These are phyloP conservation scores for Chlamydomonas sp. DNA, from an alignment of 139 green algal genomes.

Conservation along the genomic window DNA sequence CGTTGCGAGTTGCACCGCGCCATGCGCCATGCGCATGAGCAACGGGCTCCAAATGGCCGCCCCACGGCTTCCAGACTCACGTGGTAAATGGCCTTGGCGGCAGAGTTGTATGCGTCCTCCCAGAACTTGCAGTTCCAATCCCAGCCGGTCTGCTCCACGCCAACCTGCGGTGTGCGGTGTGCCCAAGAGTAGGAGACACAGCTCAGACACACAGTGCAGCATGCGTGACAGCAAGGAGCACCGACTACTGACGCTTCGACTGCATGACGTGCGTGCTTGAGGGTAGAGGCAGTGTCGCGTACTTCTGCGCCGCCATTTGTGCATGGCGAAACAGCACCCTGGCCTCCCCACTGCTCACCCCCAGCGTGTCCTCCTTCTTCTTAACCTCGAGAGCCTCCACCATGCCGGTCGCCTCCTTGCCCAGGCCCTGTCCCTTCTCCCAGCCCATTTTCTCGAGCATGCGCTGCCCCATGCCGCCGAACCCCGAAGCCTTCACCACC, in stretches of 20 bases:
- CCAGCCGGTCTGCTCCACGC: conserved; percentile 34
- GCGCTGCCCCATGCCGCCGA: conserved; percentile 71
- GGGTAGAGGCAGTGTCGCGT: background rate
- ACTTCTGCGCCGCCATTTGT: too few species aligned
- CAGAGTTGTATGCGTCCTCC: conserved; percentile 68
- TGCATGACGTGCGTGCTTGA: too few species aligned
- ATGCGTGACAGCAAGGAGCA: too few species aligned
- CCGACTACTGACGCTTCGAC: too few species aligned
- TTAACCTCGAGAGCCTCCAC: conserved; percentile 66
- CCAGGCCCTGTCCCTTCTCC: conserved; percentile 68
- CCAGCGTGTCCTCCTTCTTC: conserved; percentile 75
- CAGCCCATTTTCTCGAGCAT: conserved; percentile 77
- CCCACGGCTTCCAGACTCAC: conserved; percentile 13
- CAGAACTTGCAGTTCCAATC: conserved; percentile 69
- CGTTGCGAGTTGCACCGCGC: too few species aligned
- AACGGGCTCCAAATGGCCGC: too few species aligned
- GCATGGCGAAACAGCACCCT: too few species aligned
- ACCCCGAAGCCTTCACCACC: conserved; percentile 57
- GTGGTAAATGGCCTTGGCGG: conserved; percentile 31
- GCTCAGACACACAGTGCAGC: too few species aligned
- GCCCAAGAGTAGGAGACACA: too few species aligned
- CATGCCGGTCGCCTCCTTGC: conserved; percentile 60
- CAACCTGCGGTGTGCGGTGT: conserved; percentile 65
- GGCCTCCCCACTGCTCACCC: conserved; percentile 51
- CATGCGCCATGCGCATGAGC: too few species aligned